These are phyloP conservation scores for Claviceps sp. DNA, from an alignment of 2,329 filamentous ascomycete genomes.

Conservation along the genomic window DNA sequence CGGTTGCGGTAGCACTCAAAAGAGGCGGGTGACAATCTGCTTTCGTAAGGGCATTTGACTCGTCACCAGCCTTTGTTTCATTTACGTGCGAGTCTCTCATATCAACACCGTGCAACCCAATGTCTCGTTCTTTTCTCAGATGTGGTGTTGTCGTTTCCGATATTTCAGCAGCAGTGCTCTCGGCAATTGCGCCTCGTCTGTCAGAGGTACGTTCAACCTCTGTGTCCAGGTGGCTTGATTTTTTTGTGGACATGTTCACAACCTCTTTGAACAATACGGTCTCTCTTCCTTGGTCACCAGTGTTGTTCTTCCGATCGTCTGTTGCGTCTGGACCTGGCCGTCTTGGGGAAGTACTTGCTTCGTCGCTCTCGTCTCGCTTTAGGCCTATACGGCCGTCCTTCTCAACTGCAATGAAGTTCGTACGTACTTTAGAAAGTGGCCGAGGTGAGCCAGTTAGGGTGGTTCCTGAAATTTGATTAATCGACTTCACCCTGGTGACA, in stretches of 20 bases:
- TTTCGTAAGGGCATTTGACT: neutral
- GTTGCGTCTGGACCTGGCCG: slow-evolving; percentile 22
- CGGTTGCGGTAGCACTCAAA: neutral
- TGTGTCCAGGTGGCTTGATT: neutral
- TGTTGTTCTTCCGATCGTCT: slow-evolving; percentile 18
- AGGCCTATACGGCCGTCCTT: slow-evolving; percentile 46
- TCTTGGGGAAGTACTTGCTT: slow-evolving; percentile 24
- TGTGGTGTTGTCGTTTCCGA: neutral
- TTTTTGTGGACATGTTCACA: slow-evolving; percentile 1
- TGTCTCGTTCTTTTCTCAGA: neutral
- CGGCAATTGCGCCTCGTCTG: neutral
- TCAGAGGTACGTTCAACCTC: neutral
- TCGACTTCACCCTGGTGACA: slow-evolving; percentile 6
- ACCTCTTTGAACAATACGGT: slow-evolving; percentile 15
- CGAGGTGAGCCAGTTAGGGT: slow-evolving; percentile 39
- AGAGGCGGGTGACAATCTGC: neutral
- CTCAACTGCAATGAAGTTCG: slow-evolving; percentile 63
- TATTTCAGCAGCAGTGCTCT: neutral
- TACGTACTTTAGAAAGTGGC: slow-evolving; percentile 61
- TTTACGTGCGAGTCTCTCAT: neutral
- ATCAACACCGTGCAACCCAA: neutral
- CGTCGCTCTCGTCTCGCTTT: slow-evolving; percentile 25
- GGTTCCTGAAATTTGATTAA: slow-evolving; percentile 15
- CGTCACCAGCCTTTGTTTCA: neutral
- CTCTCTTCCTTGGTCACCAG: slow-evolving; percentile 24